These are phyloP conservation scores for Immersiella caudata DNA, from an alignment of 495 filamentous ascomycete genomes.

Conservation along the genomic window DNA sequence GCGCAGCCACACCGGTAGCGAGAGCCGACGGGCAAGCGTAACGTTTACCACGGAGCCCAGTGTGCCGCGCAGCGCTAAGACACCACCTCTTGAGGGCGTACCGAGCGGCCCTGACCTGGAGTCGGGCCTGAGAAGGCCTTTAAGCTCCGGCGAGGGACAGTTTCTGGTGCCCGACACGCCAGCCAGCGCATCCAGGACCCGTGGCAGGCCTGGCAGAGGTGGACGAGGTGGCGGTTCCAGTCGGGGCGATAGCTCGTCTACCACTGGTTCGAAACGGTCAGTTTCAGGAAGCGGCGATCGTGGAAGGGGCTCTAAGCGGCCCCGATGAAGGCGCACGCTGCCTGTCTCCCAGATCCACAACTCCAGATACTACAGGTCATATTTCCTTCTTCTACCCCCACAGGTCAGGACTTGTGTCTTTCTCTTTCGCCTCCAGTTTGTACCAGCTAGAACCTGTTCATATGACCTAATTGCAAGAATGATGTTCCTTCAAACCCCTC, in stretches of 20 bases:
- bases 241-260: neutral
- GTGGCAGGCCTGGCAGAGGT: constrained; percentile 13
- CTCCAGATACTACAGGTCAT: neutral
- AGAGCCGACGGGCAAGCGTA: constrained; percentile 5
- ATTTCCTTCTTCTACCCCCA: neutral
- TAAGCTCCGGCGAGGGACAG: constrained; percentile 11
- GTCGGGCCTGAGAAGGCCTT: neutral
- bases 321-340: constrained; percentile 11
- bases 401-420: neutral
- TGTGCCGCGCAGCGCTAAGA: constrained; percentile 22
- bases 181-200: constrained; percentile 18
- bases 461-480: neutral
- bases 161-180: constrained; percentile 30
- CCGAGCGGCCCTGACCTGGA: neutral
- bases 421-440: neutral
- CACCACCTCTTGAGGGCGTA: constrained; percentile 21
- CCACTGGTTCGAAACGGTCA: constrained; percentile 30
- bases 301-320: constrained; percentile 23
- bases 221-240: constrained; percentile 8
- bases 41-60: neutral
- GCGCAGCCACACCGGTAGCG: constrained; percentile 27
- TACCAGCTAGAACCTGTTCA: neutral
- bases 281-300: constrained; percentile 23
- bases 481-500: neutral
- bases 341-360: neutral